These are phyloP conservation scores for Floccularia luteovirens DNA, from an alignment of 768 basidiomycete species.

Conservation along the genomic window DNA sequence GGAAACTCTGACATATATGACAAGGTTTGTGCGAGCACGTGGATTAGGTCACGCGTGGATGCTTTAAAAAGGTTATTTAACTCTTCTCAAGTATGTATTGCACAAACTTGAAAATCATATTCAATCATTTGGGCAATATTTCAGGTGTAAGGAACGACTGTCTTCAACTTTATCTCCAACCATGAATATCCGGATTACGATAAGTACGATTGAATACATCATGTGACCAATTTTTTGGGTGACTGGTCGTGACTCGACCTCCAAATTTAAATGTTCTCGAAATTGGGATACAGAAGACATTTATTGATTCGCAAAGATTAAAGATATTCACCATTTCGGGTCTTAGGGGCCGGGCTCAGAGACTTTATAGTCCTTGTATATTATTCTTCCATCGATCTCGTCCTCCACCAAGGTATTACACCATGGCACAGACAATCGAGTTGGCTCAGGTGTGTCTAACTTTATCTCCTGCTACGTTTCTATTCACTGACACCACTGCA, in stretches of 20 bases:
- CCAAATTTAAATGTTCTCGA: background rate
- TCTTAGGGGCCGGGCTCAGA: conserved; percentile 16
- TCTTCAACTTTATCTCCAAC: too few relatives aligned
- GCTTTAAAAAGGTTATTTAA: background rate
- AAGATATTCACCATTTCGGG: conserved; percentile 18
- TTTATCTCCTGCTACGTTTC: background rate
- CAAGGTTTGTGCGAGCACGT: background rate
- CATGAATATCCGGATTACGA: too few relatives aligned
- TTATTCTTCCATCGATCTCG: conserved; percentile 15
- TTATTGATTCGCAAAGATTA: conserved; percentile 14
- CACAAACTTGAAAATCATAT: too few relatives aligned
- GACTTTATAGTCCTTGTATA: conserved; percentile 28
- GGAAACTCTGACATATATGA: too few relatives aligned
- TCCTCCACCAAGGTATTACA: background rate
- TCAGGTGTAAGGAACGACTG: too few relatives aligned
- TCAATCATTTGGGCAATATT: too few relatives aligned
- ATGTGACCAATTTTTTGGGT: too few relatives aligned
- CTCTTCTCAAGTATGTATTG: too few relatives aligned
- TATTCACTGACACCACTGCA: conserved; percentile 26
- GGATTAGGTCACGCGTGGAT: background rate
- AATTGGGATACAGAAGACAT: background rate
- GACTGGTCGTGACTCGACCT: background rate
- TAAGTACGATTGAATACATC: too few relatives aligned
- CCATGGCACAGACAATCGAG: conserved; percentile 60
- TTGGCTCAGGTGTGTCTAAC: conserved; percentile 42